Percentiles rank a stretch among this genome's conserved stretches.
Conservation (phyloP, 176 grass and related monocot species). For the Triticum turgidum region DNA sequence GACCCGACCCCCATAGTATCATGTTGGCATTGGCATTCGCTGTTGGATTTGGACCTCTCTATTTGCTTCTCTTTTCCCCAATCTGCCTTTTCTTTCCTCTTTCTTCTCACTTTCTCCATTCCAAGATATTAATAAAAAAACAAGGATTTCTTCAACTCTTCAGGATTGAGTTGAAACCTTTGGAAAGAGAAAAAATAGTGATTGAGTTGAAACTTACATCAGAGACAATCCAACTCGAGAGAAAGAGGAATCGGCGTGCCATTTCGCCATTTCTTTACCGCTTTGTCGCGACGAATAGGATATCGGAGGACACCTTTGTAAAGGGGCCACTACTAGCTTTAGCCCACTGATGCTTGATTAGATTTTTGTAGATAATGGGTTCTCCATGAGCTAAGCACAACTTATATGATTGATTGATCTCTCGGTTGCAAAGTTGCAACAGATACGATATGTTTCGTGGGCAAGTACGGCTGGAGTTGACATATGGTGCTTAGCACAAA, state of each 20-base stretch:
- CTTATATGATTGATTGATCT: neutral
- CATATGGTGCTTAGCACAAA: too few species aligned
- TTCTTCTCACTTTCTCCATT: neutral
- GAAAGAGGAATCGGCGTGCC: neutral
- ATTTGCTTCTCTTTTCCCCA: neutral
- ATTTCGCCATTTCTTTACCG: neutral
- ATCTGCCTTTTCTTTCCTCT: neutral
- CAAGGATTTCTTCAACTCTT: neutral
- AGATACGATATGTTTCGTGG: neutral
- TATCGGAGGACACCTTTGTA: neutral
- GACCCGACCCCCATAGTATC: neutral
- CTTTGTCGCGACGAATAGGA: neutral
- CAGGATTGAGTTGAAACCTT: neutral
- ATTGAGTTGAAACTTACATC: neutral
- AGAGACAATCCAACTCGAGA: neutral
- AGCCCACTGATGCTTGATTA: neutral
- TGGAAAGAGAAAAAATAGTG: too few species aligned
- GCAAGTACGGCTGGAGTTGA: neutral
- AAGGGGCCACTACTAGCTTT: neutral
- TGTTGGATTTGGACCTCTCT: slow-evolving; percentile 11
- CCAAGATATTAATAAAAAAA: neutral
- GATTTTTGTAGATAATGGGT: neutral
- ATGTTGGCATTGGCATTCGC: neutral
- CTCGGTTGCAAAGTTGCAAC: neutral
- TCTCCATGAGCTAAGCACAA: neutral